A percentile compares a stretch with the other conserved stretches of the same genome.
Conservation (phyloP, 176 grass and related monocot species). For the Oryza meridionalis region DNA sequence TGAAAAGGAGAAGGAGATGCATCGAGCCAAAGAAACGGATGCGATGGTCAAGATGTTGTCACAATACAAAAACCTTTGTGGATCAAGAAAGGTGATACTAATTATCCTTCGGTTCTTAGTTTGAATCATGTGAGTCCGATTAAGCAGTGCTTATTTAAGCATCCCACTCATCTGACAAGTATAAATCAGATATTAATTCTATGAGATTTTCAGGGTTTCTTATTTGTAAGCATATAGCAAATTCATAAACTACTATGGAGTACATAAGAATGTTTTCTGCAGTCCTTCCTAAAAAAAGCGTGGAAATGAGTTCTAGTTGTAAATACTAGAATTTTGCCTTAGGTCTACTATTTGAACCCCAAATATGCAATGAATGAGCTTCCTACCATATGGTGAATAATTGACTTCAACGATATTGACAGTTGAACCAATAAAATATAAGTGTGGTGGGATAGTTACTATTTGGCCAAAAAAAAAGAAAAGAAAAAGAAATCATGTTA, state of each 20-base stretch:
- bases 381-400: not conserved
- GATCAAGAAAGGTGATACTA: constrained; percentile 49
- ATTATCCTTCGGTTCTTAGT: constrained; percentile 10
- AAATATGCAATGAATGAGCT: not conserved
- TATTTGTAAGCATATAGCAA: not conserved
- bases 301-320: not conserved
- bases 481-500: not conserved
- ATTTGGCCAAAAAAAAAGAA: not conserved
- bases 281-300: not conserved
- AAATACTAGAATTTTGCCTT: not conserved
- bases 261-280: constrained; percentile 25
- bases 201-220: not conserved
- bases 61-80: constrained; percentile 43
- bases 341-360: constrained; percentile 10
- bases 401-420: constrained; percentile 10
- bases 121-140: not conserved
- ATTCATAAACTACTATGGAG: not conserved
- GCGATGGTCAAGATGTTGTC: constrained; percentile 52
- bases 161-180: not conserved
- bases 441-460: not conserved
- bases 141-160: not conserved
- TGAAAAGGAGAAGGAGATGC: constrained; percentile 59
- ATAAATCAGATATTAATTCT: not conserved
- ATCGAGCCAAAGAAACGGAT: constrained; percentile 54
- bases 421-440: not conserved